Evolutionary conservation across 129 eudicot genomes (phyloP).

Genomic region (Helianthus tuberosus): DNA sequence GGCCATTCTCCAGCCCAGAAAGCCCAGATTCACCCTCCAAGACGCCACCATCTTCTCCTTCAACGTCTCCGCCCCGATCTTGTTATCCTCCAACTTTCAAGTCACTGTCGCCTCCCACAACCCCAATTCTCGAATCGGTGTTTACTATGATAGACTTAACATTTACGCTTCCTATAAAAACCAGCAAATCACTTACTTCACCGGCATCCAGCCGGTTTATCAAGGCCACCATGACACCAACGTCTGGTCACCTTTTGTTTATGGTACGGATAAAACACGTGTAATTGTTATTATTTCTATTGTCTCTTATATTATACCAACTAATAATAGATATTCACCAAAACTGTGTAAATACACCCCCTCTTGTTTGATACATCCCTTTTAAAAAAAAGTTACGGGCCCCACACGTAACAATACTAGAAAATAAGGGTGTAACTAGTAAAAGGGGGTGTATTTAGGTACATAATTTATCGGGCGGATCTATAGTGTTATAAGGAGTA

Average conservation of each 20-base stretch:
- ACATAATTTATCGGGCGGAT: too few species aligned
- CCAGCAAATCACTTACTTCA: constrained; percentile 79
- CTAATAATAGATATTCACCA: too few species aligned
- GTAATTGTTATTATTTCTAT: too few species aligned
- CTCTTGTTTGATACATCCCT: too few species aligned
- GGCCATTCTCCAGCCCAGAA: constrained; percentile 72
- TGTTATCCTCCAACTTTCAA: constrained; percentile 62
- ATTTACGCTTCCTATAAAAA: constrained; percentile 61
- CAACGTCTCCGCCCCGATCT: constrained; percentile 69
- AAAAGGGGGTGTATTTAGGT: too few species aligned
- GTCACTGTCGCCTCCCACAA: constrained; percentile 69
- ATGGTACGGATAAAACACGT: constrained; percentile 35
- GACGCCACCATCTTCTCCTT: constrained; percentile 84
- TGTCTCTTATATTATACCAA: too few species aligned
- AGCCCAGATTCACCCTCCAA: constrained; percentile 68
- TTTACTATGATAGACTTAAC: constrained; percentile 65
- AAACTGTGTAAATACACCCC: too few species aligned
- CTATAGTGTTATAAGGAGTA: too few species aligned
- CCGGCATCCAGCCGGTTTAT: constrained; percentile 63
- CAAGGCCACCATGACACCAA: constrained; percentile 67
- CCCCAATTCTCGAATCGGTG: constrained; percentile 69
- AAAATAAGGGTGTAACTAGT: too few species aligned
- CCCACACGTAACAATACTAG: too few species aligned
- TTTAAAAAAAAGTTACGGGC: too few species aligned
- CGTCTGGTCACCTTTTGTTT: constrained; percentile 77